These are phyloP conservation scores for Gossypium longicalyx DNA, from an alignment of 345 rosid genomes.

Conservation along the genomic window DNA sequence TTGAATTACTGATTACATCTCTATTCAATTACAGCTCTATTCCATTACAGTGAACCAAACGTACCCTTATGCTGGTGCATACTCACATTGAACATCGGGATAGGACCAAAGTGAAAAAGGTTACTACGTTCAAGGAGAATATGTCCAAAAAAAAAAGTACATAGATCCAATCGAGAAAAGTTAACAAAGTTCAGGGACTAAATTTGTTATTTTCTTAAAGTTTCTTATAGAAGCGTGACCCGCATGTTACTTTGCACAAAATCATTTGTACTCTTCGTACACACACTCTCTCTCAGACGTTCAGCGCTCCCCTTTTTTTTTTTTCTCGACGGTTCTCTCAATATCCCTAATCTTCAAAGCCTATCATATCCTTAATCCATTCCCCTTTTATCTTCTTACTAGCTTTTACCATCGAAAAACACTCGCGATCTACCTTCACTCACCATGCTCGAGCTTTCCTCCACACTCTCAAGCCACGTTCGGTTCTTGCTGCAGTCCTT, in stretches of 20 bases:
- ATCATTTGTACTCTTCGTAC: not conserved
- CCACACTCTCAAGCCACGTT: constrained; percentile 50
- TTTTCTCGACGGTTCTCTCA: not conserved
- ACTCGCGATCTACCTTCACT: constrained; percentile 21
- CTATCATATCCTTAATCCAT: not conserved
- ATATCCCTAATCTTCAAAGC: too few relatives aligned
- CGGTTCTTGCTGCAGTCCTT: constrained; percentile 61
- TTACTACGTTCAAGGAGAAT: too few relatives aligned
- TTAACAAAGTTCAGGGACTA: too few relatives aligned
- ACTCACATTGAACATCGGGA: too few relatives aligned
- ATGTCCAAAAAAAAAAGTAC: too few relatives aligned
- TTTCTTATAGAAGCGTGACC: not conserved
- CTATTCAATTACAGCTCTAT: too few relatives aligned
- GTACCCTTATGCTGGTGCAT: too few relatives aligned
- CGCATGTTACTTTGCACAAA: not conserved
- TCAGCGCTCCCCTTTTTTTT: not conserved
- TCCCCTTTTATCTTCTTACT: not conserved
- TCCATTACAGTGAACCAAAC: too few relatives aligned
- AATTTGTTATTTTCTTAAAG: too few relatives aligned
- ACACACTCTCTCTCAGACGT: not conserved
- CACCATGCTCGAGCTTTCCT: constrained; percentile 50
- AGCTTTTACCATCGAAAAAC: constrained; percentile 12
- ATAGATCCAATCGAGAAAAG: too few relatives aligned
- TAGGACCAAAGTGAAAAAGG: too few relatives aligned
- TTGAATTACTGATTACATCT: too few relatives aligned